Base-by-base conservation (phyloP, 306 rosid genomes). In the Vigna radiata region DNA sequence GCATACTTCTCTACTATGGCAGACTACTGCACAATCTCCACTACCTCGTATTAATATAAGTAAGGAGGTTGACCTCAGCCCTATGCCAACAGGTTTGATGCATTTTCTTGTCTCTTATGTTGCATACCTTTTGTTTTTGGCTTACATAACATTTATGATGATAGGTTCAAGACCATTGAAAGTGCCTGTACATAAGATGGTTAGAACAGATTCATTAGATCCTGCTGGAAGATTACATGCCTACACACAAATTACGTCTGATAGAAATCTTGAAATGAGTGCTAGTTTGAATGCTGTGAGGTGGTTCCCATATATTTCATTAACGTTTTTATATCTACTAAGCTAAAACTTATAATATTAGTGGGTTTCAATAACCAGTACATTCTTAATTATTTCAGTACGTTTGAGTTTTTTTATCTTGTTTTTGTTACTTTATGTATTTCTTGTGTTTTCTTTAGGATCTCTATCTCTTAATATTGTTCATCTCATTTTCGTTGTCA, bases 171-270 rank as follows among this genome's bases (percentile, higher is more conserved):
- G 83, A 82, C 77, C 85, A 67, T 90, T 76, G 80, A 94, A 94
- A 85, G 89, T 92, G 82, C 98, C 97, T 1, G 95, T 90, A 15
- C 49, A 86, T 72, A 91, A 94, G 84, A 88, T 94, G 87, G 93
- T 94, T 41, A 88, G 98, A 81, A 91, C 97, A 69, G 96, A 94
- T 89, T 86, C 97, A 79, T 77, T 78, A n/a, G 90, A 94, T 84
- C 97, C 97, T 47, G 89, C 81, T 56, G 98, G 98, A 77, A 88
- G 98, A 88, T 87, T 94, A 79, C 97, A 91, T 75, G 94, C 91
- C 41, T 94, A 89, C 80, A 54, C 87, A 85, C 93, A 88, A 82
- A 70, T 77, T 68, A 84, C 74, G 78, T 73, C 89, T 72, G 67
- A 60, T 77, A 85, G 83, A 79, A 81, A 72, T 64, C 78, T 79